phyloP scores from a whole-genome alignment of 78 protist species.

The slime mould (Dictyostelium discoideum) region DNA sequence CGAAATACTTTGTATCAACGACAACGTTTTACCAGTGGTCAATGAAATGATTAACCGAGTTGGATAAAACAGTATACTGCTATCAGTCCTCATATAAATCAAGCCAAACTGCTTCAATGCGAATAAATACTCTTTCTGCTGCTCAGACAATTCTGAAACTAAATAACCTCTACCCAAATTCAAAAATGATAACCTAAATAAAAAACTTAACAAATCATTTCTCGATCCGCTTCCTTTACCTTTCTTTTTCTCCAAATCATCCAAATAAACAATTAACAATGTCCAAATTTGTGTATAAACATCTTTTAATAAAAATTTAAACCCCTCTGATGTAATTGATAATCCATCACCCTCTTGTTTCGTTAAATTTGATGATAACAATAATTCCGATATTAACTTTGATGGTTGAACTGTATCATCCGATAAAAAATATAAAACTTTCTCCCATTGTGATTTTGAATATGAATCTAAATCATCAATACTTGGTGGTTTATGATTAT shows the following conservation, averaged over 20 bases:
- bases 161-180: conserved; percentile 24
- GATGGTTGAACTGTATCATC: conserved; percentile 27
- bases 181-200: conserved; percentile 32
- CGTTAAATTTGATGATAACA: conserved; percentile 27
- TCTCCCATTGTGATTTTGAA: conserved; percentile 70
- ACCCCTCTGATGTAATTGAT: conserved; percentile 61
- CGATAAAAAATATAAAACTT: conserved; percentile 55
- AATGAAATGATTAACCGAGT: conserved; percentile 61
- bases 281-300: conserved; percentile 69
- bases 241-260: conserved; percentile 3
- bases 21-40: conserved; percentile 57
- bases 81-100: conserved; percentile 15
- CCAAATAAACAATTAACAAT: conserved; percentile 37
- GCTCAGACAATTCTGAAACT: neutral
- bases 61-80: conserved; percentile 35
- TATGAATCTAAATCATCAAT: conserved; percentile 40
- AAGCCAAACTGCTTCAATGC: conserved; percentile 45
- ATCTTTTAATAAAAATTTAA: conserved; percentile 50
- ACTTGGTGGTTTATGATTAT: conserved; percentile 16
- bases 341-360: neutral
- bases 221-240: neutral
- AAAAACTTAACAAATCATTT: conserved; percentile 3
- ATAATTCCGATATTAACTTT: conserved; percentile 38
- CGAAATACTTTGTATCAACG: conserved; percentile 14
- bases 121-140: neutral